phyloP scores from a whole-genome alignment of 768 basidiomycete species.

The Macrolepiota albuminosa region DNA sequence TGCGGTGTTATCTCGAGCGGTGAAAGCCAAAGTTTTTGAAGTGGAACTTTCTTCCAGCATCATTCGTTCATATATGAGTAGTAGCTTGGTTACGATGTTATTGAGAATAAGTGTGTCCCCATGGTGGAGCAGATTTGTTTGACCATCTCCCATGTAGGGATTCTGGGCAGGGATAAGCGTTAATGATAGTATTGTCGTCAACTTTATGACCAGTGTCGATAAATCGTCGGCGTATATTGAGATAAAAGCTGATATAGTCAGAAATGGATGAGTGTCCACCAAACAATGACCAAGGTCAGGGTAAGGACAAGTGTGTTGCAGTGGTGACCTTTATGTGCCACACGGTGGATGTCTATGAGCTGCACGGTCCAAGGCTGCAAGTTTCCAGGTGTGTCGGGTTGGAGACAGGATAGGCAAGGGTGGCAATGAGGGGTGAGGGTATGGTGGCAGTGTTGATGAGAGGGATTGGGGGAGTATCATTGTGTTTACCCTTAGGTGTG shows the following conservation, averaged over 20 bases:
- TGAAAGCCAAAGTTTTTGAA: neutral
- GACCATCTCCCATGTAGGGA: neutral
- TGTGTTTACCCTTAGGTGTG: slow-evolving; percentile 62
- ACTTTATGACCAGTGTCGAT: neutral
- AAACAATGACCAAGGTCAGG: too few relatives aligned
- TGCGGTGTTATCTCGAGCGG: neutral
- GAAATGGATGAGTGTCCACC: too few relatives aligned
- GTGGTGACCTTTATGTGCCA: neutral
- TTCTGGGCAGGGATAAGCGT: neutral
- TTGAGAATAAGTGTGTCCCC: fast-evolving
- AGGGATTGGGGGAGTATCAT: slow-evolving; percentile 78
- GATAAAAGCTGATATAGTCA: neutral
- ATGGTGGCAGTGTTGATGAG: slow-evolving; percentile 62
- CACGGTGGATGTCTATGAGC: slow-evolving; percentile 35
- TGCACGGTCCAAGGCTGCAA: slow-evolving; percentile 46
- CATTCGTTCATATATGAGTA: neutral
- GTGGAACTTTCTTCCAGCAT: neutral
- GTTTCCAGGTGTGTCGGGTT: too few relatives aligned
- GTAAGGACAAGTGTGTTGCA: too few relatives aligned
- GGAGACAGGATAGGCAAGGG: slow-evolving; percentile 64
- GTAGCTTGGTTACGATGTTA: neutral
- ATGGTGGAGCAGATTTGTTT: neutral
- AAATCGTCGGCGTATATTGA: neutral
- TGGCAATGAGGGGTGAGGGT: slow-evolving; percentile 46
- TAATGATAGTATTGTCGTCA: neutral